Conservation (phyloP, 2,329 filamentous ascomycete genomes). For the Aspergillus sp. region DNA sequence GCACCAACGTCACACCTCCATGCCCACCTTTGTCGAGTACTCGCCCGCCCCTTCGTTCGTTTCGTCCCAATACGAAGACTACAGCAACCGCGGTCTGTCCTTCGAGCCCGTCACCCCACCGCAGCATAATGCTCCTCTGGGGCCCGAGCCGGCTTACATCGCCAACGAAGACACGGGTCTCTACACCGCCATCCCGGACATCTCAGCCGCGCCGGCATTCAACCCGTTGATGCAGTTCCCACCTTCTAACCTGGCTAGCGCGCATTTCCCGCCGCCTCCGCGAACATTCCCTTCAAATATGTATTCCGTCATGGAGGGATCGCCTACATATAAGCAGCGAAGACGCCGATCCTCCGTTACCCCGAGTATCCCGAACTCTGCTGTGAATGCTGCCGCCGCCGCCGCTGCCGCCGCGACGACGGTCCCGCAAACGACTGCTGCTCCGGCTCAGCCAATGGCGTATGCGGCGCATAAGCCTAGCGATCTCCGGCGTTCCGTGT, state of each 20-base stretch:
- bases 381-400: constrained; percentile 25
- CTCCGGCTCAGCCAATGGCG: constrained; percentile 32
- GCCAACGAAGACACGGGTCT: constrained; percentile 95
- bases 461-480: constrained; percentile 70
- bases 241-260: constrained; percentile 70
- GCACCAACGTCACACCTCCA: constrained; percentile 93
- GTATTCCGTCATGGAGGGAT: constrained; percentile 94
- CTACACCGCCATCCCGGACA: constrained; percentile 89
- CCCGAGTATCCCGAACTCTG: constrained; percentile 58
- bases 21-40: constrained; percentile 97
- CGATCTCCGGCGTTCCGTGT: constrained; percentile 84
- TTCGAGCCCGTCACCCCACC: constrained; percentile 96
- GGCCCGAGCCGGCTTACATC: constrained; percentile 89
- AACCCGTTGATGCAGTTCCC: constrained; percentile 88
- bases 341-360: constrained; percentile 89
- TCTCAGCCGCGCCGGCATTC: constrained; percentile 63
- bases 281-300: constrained; percentile 65
- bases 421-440: constrained; percentile 38
- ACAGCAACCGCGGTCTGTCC: constrained; percentile 90
- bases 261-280: constrained; percentile 66
- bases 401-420: constrained; percentile 50
- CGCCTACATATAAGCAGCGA: constrained; percentile 96
- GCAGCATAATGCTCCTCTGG: constrained; percentile 73
- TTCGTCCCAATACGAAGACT: constrained; percentile 97
- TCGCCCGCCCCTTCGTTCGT: constrained; percentile 96